phyloP scores from a whole-genome alignment of 306 rosid species.

The Sechiopsis laciniata region DNA sequence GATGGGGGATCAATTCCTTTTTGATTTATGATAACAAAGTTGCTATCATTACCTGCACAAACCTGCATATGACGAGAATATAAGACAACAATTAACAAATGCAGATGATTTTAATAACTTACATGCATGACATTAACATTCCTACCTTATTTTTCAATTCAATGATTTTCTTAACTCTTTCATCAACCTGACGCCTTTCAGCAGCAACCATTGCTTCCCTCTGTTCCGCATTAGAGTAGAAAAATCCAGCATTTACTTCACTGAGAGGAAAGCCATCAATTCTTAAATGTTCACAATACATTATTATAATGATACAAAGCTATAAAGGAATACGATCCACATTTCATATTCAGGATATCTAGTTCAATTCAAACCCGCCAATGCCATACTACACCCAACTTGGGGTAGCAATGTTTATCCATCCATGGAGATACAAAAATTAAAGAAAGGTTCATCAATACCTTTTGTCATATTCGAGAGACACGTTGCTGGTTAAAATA shows the following conservation, averaged over 20 bases:
- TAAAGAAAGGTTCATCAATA: conserved; percentile 22
- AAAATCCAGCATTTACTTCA: conserved; percentile 93
- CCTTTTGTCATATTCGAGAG: conserved; percentile 95
- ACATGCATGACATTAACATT: background rate
- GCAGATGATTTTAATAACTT: background rate
- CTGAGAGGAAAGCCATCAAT: conserved; percentile 40
- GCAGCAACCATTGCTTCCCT: conserved; percentile 92
- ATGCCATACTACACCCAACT: conserved; percentile 1
- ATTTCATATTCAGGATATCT: conserved; percentile 3
- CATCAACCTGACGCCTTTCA: conserved; percentile 93
- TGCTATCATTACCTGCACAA: conserved; percentile 67
- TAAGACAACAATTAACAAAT: background rate
- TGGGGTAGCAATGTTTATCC: background rate
- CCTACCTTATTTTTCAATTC: conserved; percentile 79
- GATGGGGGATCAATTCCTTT: conserved; percentile 98
- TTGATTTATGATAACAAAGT: conserved; percentile 80
- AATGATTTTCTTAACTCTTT: conserved; percentile 72
- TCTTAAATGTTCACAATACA: conserved; percentile 20
- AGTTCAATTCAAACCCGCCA: background rate
- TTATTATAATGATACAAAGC: background rate
- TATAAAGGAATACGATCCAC: background rate
- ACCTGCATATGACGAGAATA: conserved; percentile 44
- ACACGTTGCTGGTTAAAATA: conserved; percentile 80
- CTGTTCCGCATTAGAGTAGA: conserved; percentile 97
- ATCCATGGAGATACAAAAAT: background rate